Conservation (phyloP, 2,329 filamentous ascomycete genomes). For the Dryadomyces sulphureus region DNA sequence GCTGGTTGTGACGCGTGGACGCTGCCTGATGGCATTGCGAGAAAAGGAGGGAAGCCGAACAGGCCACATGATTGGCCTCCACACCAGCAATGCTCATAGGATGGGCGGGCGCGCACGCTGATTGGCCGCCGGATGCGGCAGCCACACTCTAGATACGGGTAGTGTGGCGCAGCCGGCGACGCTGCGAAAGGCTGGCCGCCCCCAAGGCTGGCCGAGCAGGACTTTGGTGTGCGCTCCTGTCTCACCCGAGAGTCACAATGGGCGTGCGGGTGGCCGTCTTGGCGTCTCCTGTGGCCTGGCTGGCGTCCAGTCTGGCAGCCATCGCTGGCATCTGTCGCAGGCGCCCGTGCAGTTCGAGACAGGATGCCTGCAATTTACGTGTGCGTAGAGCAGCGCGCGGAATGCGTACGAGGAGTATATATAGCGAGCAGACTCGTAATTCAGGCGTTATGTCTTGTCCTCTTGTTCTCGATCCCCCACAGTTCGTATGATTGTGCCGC, state of each 20-base stretch:
- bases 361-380: too few relatives aligned
- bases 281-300: not conserved
- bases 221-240: slow-evolving; percentile 17
- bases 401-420: too few relatives aligned
- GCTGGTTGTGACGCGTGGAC: too few relatives aligned
- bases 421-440: too few relatives aligned
- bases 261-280: slow-evolving; percentile 1
- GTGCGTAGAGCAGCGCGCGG: too few relatives aligned
- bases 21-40: not conserved
- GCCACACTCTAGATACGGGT: not conserved
- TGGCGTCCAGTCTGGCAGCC: too few relatives aligned
- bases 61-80: slow-evolving; percentile 1
- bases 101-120: not conserved
- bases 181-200: not conserved
- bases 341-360: too few relatives aligned
- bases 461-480: too few relatives aligned
- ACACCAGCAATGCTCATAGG: not conserved
- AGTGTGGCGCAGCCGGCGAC: not conserved
- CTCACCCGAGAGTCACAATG: slow-evolving; percentile 18
- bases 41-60: not conserved
- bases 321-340: too few relatives aligned
- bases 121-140: not conserved
- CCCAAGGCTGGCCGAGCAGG: not conserved
- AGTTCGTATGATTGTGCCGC: too few relatives aligned
- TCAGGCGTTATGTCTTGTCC: too few relatives aligned